Conservation (phyloP, 2,329 filamentous ascomycete genomes). For the Reticulascus tulasneorum region DNA sequence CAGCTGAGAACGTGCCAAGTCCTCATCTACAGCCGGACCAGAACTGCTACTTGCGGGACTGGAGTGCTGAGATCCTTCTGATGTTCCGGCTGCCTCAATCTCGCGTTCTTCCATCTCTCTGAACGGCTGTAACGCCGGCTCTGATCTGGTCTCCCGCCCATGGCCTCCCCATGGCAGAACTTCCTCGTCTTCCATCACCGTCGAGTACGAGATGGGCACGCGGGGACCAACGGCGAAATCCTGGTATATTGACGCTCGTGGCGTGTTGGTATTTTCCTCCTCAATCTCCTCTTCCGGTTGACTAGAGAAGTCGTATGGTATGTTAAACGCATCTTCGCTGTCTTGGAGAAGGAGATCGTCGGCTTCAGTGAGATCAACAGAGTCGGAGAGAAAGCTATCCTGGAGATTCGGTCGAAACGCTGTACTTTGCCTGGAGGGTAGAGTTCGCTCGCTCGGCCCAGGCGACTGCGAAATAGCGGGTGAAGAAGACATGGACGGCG, state of each 20-base stretch:
- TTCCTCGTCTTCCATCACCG: slow-evolving; percentile 19
- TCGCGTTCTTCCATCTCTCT: neutral
- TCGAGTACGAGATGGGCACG: slow-evolving; percentile 10
- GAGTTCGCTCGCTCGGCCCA: slow-evolving; percentile 24
- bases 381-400: slow-evolving; percentile 24
- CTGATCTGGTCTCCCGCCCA: slow-evolving; percentile 29
- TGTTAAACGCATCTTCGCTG: slow-evolving; percentile 53
- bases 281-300: slow-evolving; percentile 29
- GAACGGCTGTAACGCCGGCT: slow-evolving; percentile 27
- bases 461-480: slow-evolving; percentile 48
- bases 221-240: slow-evolving; percentile 20
- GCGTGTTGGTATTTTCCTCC: slow-evolving; percentile 42
- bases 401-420: slow-evolving; percentile 14
- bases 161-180: slow-evolving; percentile 26
- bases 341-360: slow-evolving; percentile 36
- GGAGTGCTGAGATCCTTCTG: slow-evolving; percentile 16
- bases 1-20: slow-evolving; percentile 61
- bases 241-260: slow-evolving; percentile 47
- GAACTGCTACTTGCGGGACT: slow-evolving; percentile 21
- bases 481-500: slow-evolving; percentile 47
- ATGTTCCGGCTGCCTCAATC: slow-evolving; percentile 1
- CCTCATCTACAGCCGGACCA: slow-evolving; percentile 33
- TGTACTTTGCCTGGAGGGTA: slow-evolving; percentile 19
- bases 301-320: slow-evolving; percentile 48
- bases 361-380: slow-evolving; percentile 28